phyloP scores from a whole-genome alignment of 306 rosid genomes.

The Rubus idaeus region DNA sequence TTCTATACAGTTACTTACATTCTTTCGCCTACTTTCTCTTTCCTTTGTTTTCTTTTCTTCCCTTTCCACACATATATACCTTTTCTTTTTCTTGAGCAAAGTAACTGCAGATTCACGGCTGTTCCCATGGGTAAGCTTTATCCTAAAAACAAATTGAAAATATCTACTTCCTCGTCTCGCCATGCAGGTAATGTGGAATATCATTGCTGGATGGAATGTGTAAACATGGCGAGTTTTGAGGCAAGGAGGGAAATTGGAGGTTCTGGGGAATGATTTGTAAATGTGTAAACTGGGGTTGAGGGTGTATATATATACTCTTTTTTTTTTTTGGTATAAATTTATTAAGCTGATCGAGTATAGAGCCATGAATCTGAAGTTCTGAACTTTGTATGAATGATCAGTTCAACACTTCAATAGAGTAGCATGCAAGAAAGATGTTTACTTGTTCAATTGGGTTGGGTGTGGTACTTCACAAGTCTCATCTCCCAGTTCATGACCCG shows the following conservation, averaged over 20 bases:
- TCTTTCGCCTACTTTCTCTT: not conserved
- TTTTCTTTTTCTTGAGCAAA: not conserved
- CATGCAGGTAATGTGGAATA: constrained; percentile 13
- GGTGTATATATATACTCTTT: not conserved
- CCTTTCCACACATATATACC: not conserved
- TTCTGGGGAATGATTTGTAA: not conserved
- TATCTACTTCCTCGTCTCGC: not conserved
- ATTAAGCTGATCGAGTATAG: not conserved
- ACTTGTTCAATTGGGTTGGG: not conserved
- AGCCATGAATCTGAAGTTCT: not conserved
- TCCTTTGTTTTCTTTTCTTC: not conserved
- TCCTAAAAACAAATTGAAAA: not conserved
- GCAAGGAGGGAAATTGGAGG: not conserved
- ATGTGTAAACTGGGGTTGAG: not conserved
- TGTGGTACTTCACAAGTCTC: not conserved
- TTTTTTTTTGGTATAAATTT: not conserved
- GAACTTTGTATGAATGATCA: not conserved
- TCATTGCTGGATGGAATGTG: constrained; percentile 8
- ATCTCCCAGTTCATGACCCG: not conserved
- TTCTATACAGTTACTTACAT: constrained; percentile 20
- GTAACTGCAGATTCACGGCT: not conserved
- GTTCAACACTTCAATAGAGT: not conserved
- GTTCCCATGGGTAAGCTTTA: not conserved
- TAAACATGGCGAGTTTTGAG: constrained; percentile 2
- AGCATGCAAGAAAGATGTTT: too few species aligned